Evolutionary conservation across 352 stramenopile genomes (phyloP), one percentile per base, ranked within the genome.

Genomic region (Globisporangium ultimum): DNA sequence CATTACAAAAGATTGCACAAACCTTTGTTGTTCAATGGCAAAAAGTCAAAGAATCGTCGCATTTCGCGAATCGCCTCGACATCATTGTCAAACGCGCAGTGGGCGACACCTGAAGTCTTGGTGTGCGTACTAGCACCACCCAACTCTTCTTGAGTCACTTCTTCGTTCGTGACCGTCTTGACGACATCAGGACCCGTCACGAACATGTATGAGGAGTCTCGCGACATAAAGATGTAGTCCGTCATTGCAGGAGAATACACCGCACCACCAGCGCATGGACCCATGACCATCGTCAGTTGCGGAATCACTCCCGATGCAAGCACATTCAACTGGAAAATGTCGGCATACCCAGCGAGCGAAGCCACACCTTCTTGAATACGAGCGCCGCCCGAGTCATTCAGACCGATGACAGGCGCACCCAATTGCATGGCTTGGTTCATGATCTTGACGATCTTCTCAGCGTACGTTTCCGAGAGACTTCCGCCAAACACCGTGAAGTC

Each of bases 141-240:
- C 12, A 99, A 71, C 57, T 95, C 83, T 66, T 98, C 91, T 67
- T 98, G 95, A 1, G 91, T 98, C 17, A 98, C 95, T 47, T 95
- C 87, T 77, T 99, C 96, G 58, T 98, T 98, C 13, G 96, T 99
- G 43, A 99, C 97, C 5, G 95, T 98, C 76, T 99, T 99, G 41
- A 99, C 96, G 3, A 99, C 97, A 51, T 99, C 95, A 0, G 97
- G 97, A 17, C 97, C 97, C 8, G 97, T 99, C 43, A 99, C 96
- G 72, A 99, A 99, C 97, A 99, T 99, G 81, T 99, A 99, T 24
- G 88, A 98, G 17, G 95, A 97, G 55, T 98, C 73, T 60, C 95
- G 88, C 15, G 65, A 99, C 97, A 99, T 99, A 74, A 99, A 98
- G 52, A 98, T 98, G 65, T 98, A 99, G 74, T 99, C 97, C 3